These are phyloP conservation scores for Ocimum tenuiflorum DNA, from an alignment of 257 asterid genomes.

Conservation along the genomic window DNA sequence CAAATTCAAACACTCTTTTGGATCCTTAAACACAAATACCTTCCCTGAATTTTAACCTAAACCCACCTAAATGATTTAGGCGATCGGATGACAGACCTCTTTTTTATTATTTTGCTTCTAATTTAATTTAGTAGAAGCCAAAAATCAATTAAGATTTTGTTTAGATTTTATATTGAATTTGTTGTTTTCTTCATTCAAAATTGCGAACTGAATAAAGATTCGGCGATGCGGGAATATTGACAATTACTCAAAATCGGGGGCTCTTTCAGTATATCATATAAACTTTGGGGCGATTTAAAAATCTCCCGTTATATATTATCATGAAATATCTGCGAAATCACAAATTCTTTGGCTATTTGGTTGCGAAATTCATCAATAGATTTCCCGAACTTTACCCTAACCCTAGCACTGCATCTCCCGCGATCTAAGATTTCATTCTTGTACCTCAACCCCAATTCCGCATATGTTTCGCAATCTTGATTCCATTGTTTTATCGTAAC, in stretches of 20 bases:
- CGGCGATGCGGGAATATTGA: too few relatives aligned
- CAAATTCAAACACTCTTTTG: too few relatives aligned
- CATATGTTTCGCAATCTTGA: not conserved
- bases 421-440: not conserved
- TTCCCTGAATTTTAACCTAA: too few relatives aligned
- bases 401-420: slow-evolving; percentile 8
- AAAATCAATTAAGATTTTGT: too few relatives aligned
- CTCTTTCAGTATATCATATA: not conserved
- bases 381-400: slow-evolving; percentile 34
- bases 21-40: too few relatives aligned
- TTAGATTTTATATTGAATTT: too few relatives aligned
- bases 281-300: not conserved
- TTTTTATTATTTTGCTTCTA: too few relatives aligned
- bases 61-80: too few relatives aligned
- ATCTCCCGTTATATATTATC: not conserved
- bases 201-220: not conserved
- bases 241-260: not conserved
- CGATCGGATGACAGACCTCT: too few relatives aligned
- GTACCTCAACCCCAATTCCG: slow-evolving; percentile 14
- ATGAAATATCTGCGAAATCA: slow-evolving; percentile 12
- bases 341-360: not conserved
- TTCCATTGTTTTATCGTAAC: not conserved
- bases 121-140: too few relatives aligned
- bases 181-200: not conserved
- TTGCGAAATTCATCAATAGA: slow-evolving; percentile 16